Evolutionary conservation across 2,329 filamentous ascomycete species (phyloP), one percentile per base, ranked within the genome.

Genomic region (Talaromyces sp.): DNA sequence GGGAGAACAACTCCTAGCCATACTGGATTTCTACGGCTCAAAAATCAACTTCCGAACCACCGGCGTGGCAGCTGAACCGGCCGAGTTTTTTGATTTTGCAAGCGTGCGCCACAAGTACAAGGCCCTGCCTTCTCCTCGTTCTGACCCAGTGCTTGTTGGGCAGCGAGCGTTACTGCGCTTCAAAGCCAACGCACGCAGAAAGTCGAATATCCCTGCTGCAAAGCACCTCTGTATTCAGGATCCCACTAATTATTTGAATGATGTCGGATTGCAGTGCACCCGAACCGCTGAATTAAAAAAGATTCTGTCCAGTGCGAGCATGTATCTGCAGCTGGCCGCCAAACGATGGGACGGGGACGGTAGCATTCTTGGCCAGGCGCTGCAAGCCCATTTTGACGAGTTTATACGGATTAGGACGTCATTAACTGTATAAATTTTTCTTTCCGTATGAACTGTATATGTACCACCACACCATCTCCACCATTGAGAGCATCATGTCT

Each of bases 221-320:
- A 65, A 76, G 58, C 71, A 82, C 55, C 74, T 87, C 55, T 82
- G 76, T 61, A 73, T 88, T 14, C 84, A 86, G 69, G 84, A 88
- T 65, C 85, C 85, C 0, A 81, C 82, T 8, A 79, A 86, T 66
- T 76, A 78, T 21, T 76, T 77, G 66, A 86, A 85, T 67, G 82
- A 88, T 66, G 75, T 87, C 0, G 85, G 85, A 35, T 71, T 73
- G 50, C 78, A 78, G 58, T 77, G 73, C 51, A 72, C 77, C 58
- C 76, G 76, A 14, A 81, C 83, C 62, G 77, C 77, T 61, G 80
- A 85, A 60, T 66, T 86, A 17, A 76, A 81, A 62, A 62, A 59
- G 13, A 81, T 77, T 0, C 77, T 84, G 51, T 64, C 66, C 5
- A 53, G 59, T 43, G 69, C 72, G 24, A 58, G 73, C 63, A 58